Evolutionary conservation across 2,329 filamentous ascomycete genomes (phyloP).

Genomic region (Botryosphaeria dothidea): DNA sequence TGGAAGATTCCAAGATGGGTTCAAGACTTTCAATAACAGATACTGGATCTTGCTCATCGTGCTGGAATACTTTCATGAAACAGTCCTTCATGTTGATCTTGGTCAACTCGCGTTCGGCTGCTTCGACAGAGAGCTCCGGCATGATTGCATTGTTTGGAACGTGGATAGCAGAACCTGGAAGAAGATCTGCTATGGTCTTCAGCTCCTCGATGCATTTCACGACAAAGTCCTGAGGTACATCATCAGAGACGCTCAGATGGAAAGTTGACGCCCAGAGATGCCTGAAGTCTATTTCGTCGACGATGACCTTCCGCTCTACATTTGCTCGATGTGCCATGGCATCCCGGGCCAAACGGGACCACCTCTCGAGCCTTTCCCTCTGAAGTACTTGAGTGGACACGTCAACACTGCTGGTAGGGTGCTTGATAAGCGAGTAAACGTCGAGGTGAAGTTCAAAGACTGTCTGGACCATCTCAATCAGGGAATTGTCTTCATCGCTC

Average conservation of each 20-base stretch:
- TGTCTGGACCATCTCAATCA: slow-evolving; percentile 58
- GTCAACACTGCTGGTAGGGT: slow-evolving; percentile 59
- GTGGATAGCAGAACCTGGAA: slow-evolving; percentile 54
- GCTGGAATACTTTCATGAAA: slow-evolving; percentile 85
- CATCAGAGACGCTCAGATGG: slow-evolving; percentile 58
- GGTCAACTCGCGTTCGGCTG: slow-evolving; percentile 86
- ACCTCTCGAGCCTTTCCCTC: slow-evolving; percentile 60
- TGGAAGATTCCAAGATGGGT: slow-evolving; percentile 78
- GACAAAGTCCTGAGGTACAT: slow-evolving; percentile 59
- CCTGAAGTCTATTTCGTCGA: slow-evolving; percentile 54
- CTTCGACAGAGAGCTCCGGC: slow-evolving; percentile 79
- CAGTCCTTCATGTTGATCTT: slow-evolving; percentile 96
- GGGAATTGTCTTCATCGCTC: slow-evolving; percentile 34
- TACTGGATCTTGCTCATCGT: slow-evolving; percentile 77
- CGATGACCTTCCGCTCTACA: slow-evolving; percentile 25
- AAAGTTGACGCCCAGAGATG: slow-evolving; percentile 69
- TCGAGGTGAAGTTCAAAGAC: slow-evolving; percentile 70
- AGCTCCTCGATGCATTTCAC: slow-evolving; percentile 65
- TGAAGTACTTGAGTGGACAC: slow-evolving; percentile 53
- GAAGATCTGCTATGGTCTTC: slow-evolving; percentile 52
- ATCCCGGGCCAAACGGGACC: slow-evolving; percentile 59
- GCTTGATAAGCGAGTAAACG: slow-evolving; percentile 63
- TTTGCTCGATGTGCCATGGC: slow-evolving; percentile 46
- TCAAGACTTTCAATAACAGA: slow-evolving; percentile 89
- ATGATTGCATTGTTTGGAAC: slow-evolving; percentile 86